These are phyloP conservation scores for Paramyrothecium roridum DNA, from an alignment of 2,329 filamentous ascomycete genomes.

Conservation along the genomic window DNA sequence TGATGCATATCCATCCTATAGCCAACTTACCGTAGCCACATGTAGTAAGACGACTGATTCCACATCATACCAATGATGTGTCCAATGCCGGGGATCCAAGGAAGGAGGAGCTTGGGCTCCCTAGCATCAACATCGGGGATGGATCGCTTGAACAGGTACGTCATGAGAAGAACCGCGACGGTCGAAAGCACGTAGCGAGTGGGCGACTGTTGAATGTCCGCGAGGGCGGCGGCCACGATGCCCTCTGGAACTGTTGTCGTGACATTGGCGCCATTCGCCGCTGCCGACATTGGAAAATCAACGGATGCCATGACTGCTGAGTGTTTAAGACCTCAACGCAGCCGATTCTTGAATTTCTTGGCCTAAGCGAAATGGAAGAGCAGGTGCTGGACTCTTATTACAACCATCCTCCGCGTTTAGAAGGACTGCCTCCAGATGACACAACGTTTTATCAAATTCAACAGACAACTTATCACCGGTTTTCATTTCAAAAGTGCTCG, in stretches of 20 bases:
- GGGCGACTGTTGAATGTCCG: neutral
- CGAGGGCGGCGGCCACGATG: neutral
- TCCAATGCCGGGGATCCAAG: slow-evolving; percentile 39
- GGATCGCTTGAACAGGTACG: slow-evolving; percentile 9
- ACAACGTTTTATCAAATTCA: no score
- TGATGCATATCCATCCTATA: neutral
- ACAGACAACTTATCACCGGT: no score
- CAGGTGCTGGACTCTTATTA: no score
- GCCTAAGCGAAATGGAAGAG: no score
- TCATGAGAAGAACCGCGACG: neutral
- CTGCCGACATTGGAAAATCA: neutral
- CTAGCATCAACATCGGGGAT: slow-evolving; percentile 21
- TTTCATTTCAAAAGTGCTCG: no score
- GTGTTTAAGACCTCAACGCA: no score
- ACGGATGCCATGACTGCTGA: neutral
- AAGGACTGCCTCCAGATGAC: no score
- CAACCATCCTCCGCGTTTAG: no score
- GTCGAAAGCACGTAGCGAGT: neutral
- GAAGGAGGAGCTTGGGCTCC: slow-evolving; percentile 39
- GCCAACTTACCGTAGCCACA: slow-evolving; percentile 30
- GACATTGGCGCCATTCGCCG: neutral
- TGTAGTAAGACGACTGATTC: slow-evolving; percentile 30
- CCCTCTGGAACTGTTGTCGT: neutral
- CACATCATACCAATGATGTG: slow-evolving; percentile 40
- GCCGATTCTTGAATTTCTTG: no score